These are phyloP conservation scores for Chlorophyllum brunneum DNA, from an alignment of 768 basidiomycete genomes.

Conservation along the genomic window DNA sequence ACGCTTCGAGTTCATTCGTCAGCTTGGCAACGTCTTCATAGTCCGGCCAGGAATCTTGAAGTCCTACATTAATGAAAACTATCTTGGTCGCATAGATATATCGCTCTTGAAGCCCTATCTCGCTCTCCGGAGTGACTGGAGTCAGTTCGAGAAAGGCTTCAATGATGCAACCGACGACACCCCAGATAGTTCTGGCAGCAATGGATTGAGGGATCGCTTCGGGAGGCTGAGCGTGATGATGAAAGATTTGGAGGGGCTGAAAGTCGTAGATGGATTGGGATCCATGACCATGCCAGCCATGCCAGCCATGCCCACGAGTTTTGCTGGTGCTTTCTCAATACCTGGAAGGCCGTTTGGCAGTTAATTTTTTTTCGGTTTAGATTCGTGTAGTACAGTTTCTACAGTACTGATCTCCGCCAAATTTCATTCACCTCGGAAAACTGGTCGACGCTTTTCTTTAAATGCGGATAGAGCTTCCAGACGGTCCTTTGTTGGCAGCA, in stretches of 20 bases:
- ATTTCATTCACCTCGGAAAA: constrained; percentile 75
- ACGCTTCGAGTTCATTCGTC: constrained; percentile 96
- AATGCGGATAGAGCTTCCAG: constrained; percentile 84
- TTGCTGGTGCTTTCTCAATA: constrained; percentile 45
- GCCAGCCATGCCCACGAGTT: constrained; percentile 50
- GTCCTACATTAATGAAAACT: constrained; percentile 92
- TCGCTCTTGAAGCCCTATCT: constrained; percentile 87
- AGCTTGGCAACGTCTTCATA: constrained; percentile 95
- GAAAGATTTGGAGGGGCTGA: constrained; percentile 78
- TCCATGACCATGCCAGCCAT: constrained; percentile 58
- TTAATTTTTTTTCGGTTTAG: constrained; percentile 17
- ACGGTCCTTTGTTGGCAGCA: constrained; percentile 74
- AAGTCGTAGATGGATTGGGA: constrained; percentile 46
- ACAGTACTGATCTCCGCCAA: constrained; percentile 20
- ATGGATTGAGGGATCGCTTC: constrained; percentile 60
- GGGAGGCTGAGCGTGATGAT: constrained; percentile 79
- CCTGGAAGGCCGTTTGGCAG: constrained; percentile 40
- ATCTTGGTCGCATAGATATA: constrained; percentile 88
- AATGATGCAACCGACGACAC: constrained; percentile 49
- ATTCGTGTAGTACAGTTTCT: constrained; percentile 21
- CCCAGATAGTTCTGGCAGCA: constrained; percentile 35
- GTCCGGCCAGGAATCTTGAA: constrained; percentile 93
- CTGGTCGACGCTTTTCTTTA: constrained; percentile 73
- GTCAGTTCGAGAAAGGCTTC: constrained; percentile 78
- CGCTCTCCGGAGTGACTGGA: constrained; percentile 87